Conservation (phyloP, 2,329 filamentous ascomycete species). For the Nothopassalora personata region DNA sequence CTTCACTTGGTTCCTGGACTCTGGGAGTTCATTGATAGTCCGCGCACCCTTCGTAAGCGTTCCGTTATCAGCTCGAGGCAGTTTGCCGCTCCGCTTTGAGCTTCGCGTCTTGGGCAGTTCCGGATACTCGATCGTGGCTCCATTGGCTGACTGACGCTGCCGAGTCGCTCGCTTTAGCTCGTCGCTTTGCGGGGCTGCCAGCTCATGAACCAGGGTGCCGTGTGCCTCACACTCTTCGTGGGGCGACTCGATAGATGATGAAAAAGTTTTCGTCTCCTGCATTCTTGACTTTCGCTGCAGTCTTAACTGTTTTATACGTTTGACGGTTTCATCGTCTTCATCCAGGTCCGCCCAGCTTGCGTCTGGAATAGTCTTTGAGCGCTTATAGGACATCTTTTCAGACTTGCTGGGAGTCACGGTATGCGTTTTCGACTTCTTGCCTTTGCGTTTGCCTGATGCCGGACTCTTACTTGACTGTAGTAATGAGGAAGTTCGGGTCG, state of each 20-base stretch:
- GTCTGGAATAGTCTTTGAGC: conserved; percentile 28
- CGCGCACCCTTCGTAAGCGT: neutral
- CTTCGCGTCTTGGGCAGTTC: conserved; percentile 41
- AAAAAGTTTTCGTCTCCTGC: conserved; percentile 30
- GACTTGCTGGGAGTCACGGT: conserved; percentile 14
- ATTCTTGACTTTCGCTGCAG: conserved; percentile 53
- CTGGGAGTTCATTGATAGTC: conserved; percentile 8
- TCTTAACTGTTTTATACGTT: conserved; percentile 54
- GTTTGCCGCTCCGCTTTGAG: conserved; percentile 20
- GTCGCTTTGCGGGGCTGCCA: conserved; percentile 13
- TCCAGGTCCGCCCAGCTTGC: conserved; percentile 33
- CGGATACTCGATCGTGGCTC: conserved; percentile 26
- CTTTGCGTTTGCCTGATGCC: conserved; percentile 22
- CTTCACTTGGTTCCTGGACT: conserved; percentile 4
- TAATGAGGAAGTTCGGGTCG: conserved; percentile 32
- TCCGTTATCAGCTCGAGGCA: conserved; percentile 6
- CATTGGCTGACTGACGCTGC: conserved; percentile 14
- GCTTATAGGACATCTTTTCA: conserved; percentile 13
- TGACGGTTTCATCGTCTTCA: conserved; percentile 49
- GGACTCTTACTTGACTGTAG: conserved; percentile 32
- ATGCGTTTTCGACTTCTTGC: conserved; percentile 23
- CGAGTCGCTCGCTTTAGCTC: conserved; percentile 13
- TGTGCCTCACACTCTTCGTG: conserved; percentile 9
- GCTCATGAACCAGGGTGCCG: conserved; percentile 8
- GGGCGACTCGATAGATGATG: conserved; percentile 4